Evolutionary conservation across 1,284 basidiomycete genomes (phyloP), one percentile per base, ranked within the genome.

Genomic region (Butyriboletus appendiculatus): DNA sequence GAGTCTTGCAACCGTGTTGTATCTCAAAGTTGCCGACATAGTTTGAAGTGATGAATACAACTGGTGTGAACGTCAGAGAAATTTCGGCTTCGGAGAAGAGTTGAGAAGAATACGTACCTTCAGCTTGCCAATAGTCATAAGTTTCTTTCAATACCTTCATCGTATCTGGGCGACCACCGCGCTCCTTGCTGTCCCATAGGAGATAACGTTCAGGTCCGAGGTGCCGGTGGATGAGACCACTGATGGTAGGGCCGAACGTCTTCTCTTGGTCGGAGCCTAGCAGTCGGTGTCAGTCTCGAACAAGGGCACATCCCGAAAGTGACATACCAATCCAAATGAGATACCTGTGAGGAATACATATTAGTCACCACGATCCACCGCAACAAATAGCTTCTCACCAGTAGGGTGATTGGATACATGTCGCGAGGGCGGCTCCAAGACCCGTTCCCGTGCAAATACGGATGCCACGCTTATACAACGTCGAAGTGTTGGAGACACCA

Each of bases 361-460:
- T 65, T 8, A 53, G 24, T 20, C n/a, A 39, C 16, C 9, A n/a
- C 9, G 2, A 55, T 62, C 48, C 59, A 51, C 22, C 30, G 26
- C 8, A 48, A 32, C 10, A 40, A 35, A 53, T 41, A 39, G 26
- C 24, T 50, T 71, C 80, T 66, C 62, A 86, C 87, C 87, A 89
- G 69, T 86, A 60, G 5, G 80, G 78, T 10, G 84, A 85, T 66
- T 90, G 88, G 37, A 88, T 75, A 61, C 86, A 89, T 18, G 87
- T 90, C 18, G 88, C 84, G 33, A 90, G 77, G 3, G 86, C 87
- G 37, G 88, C 86, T 33, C 88, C 88, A 50, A 90, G 81, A 56
- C 88, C 88, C 12, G 88, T 90, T 45, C 88, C 88, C 1, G 88
- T 90, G 69, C 88, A 90, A 55, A 90, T 81, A 61, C 87, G 85